These are phyloP conservation scores for Cerrena zonata DNA, from an alignment of 1,284 basidiomycete species.

Conservation along the genomic window DNA sequence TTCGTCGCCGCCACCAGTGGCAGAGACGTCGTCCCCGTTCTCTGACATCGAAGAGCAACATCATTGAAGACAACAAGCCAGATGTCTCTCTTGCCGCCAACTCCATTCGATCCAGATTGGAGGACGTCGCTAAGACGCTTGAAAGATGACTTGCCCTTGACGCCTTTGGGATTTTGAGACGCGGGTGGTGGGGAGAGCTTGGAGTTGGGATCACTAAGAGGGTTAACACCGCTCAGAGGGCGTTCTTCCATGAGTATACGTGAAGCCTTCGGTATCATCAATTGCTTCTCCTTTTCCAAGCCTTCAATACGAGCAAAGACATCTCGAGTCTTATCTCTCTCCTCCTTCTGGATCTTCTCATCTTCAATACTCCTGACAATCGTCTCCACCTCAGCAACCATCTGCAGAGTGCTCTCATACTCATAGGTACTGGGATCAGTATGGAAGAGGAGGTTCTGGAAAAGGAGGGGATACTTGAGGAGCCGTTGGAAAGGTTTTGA, in stretches of 20 bases:
- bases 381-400: constrained; percentile 94
- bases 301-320: constrained; percentile 94
- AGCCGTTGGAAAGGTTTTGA: constrained; percentile 96
- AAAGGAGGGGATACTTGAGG: constrained; percentile 93
- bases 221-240: constrained; percentile 29
- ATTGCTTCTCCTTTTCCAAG: constrained; percentile 79
- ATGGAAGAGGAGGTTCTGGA: constrained; percentile 94
- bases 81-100: constrained; percentile 77
- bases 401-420: constrained; percentile 90
- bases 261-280: constrained; percentile 85
- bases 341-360: constrained; percentile 93
- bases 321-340: constrained; percentile 89
- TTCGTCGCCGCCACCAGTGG: constrained; percentile 74
- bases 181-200: constrained; percentile 51
- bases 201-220: constrained; percentile 15
- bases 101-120: constrained; percentile 42
- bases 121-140: constrained; percentile 81
- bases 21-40: constrained; percentile 82
- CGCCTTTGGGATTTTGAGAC: constrained; percentile 45
- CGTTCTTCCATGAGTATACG: constrained; percentile 83
- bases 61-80: constrained; percentile 96
- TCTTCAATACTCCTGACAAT: constrained; percentile 96
- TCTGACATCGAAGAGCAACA: constrained; percentile 86
- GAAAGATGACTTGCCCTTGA: constrained; percentile 77
- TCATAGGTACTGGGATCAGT: constrained; percentile 96